Evolutionary conservation across 2,329 filamentous ascomycete genomes (phyloP).

Genomic region (Aphanoascus verrucosus): DNA sequence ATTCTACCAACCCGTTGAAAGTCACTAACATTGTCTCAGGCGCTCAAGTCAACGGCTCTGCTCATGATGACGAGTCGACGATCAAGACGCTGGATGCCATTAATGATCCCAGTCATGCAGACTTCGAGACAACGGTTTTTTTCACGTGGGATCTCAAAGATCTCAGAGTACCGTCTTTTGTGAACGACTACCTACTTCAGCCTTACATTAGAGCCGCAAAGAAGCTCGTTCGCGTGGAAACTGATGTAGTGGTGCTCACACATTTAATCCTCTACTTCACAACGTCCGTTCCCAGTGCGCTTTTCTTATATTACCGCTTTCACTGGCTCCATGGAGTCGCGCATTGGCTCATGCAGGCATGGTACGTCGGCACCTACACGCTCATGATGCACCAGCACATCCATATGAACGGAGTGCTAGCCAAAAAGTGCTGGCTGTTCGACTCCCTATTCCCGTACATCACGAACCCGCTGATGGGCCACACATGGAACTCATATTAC

Average conservation of each 20-base stretch:
- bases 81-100: conserved; percentile 39
- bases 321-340: conserved; percentile 55
- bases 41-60: not conserved
- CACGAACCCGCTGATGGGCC: conserved; percentile 64
- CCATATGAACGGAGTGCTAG: conserved; percentile 60
- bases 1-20: not conserved
- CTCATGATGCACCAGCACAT: conserved; percentile 80
- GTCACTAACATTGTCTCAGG: not conserved
- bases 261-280: conserved; percentile 62
- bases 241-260: conserved; percentile 68
- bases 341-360: conserved; percentile 56
- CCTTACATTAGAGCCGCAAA: conserved; percentile 51
- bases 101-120: conserved; percentile 39
- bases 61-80: conserved; percentile 15
- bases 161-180: conserved; percentile 29
- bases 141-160: conserved; percentile 42
- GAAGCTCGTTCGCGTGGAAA: conserved; percentile 50
- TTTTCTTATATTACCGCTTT: conserved; percentile 56
- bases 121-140: conserved; percentile 48
- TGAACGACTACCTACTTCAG: conserved; percentile 44
- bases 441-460: conserved; percentile 63
- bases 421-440: conserved; percentile 44
- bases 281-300: conserved; percentile 59
- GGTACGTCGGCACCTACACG: conserved; percentile 63
- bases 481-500: conserved; percentile 77